Evolutionary conservation across 257 asterid genomes (phyloP), one percentile per base, ranked within the genome.

Genomic region (Anisodus acutangulus): DNA sequence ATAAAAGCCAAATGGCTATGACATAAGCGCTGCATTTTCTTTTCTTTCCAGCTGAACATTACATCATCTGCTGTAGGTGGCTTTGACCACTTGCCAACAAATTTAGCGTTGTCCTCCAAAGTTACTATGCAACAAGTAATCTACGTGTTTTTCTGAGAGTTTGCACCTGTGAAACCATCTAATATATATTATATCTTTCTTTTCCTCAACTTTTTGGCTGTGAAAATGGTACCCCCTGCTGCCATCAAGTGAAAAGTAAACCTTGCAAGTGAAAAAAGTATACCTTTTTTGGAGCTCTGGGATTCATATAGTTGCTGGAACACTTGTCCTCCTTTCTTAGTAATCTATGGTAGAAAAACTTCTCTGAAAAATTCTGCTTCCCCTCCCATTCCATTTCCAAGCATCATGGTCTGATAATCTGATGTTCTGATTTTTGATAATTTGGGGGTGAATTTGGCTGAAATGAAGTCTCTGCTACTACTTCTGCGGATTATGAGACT

Each of bases 111-210:
- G 22, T 70, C 35, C 78, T 8, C 53, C 78, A n/a, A 16, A 70
- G 8, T 70, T 43, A 41, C 55, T 70, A 41, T 70, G 79, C 79
- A 70, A 70, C 79, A 70, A 41, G 79, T 70, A 43, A 41, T 69
- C 31, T 41, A 16, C 9, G 22, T 41, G 31, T 17, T 70, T 41
- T 70, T 70, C 9, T 45, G 16, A 70, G 55, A 70, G 79, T 41
- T 41, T 70, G 26, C 13, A 22, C 66, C 2, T n/a, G 66, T 59
- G 66, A 59, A 6, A 22, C 22, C 66, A n/a, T 31, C 66, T 59
- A 59, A 17, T 59, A 59, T 59, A 59, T 59, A 35, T 59, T 59
- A 19, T 17, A 19, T 17, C 22, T 59, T 59, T n/a, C 66, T 9
- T 59, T 59, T 59, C 66, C 31, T 59, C 31, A 59, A 59, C 7